Base-by-base conservation (phyloP, 306 rosid genomes). In the Quercus agrifolia region DNA sequence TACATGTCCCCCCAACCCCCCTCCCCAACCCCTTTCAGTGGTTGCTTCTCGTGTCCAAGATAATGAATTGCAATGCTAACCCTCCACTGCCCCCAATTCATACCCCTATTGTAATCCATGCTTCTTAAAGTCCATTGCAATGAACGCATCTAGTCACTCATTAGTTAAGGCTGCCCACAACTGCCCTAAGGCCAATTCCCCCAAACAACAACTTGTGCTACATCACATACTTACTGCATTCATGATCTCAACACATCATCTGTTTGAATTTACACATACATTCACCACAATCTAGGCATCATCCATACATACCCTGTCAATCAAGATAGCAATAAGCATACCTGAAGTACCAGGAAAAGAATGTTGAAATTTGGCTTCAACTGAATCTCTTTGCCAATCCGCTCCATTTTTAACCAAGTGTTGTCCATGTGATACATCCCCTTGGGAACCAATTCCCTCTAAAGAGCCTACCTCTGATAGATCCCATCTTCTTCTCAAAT, bases 401-500 rank as follows among this genome's bases (percentile, higher is more conserved):
- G 74, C 86, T 58, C 79, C 71, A 68, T 72, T 82, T 79, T 58
- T 74, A 66, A 35, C 25, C 66, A 35, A 31, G n/a, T 62, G 73
- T 44, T 77, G 83, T 75, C 81, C 76, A 17, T 19, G 4, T 23
- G 41, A 74, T 35, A 78, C 28, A 49, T 76, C 82, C 62, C 85
- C 82, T 46, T 64, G 77, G 30, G 78, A 74, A 81, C 83, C 88
- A 59, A 79, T 76, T 80, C 84, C 85, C 46, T 78, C 83, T 27
- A 78, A 71, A 71, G 85, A 84, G 83, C 85, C 85, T 77, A 58
- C 71, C 85, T 85, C 84, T 77, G 91, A 78, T 74, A 83, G 85
- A 62, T 90, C 89, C 92, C 91, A 89, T 83, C 85, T 86, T 89
- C 89, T 92, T 81, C 90, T 90, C 70, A 92, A 70, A 79, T 19